Base-by-base conservation (phyloP, 192 early-diverging fungal genomes). In the Phlyctochytrium arcticum region DNA sequence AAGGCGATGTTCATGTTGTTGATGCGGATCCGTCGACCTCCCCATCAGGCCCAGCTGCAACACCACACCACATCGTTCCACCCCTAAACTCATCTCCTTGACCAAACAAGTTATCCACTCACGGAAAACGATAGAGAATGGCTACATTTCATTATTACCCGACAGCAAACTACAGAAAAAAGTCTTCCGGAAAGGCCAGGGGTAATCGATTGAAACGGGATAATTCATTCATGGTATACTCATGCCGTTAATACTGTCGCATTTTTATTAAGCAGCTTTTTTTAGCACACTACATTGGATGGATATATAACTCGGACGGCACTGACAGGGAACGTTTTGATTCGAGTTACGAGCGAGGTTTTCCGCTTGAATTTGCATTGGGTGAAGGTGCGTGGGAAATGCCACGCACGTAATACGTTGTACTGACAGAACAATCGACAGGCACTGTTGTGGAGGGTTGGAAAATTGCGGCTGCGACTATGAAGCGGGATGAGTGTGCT, bases 401-500 rank as follows among this genome's bases (percentile, higher is more conserved):
- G 4, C 17, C 4, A 12, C 6, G n/a, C 10, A 15, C 21, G 24
- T 7, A 8, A 57, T n/a, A 57, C 15, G 10, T 7, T 4, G 3
- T 35, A 21, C 34, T 29, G 5, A 35, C 36, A 30, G 24, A 24
- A 5, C n/a, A n/a, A n/a, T n/a, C n/a, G n/a, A n/a, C 47, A 71
- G 69, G 63, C 23, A 56, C 67, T 36, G 88, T 89, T 21, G 88
- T 91, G 57, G 44, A 78, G 27, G 89, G 85, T n/a, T 91, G 87
- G 88, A 88, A 90, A 42, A 78, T 81, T 10, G 87, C 85, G 47
- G 62, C 89, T 36, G 67, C 81, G 53, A 77, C 77, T 36, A 91
- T 91, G 89, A 62, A 69, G 42, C 63, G 79, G 15, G 86, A 85
- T 31, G 89, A 91, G 69, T 74, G 87, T 49, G 77, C 78, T 48